Evolutionary conservation across 306 rosid genomes (phyloP).

Genomic region (Malus fusca): DNA sequence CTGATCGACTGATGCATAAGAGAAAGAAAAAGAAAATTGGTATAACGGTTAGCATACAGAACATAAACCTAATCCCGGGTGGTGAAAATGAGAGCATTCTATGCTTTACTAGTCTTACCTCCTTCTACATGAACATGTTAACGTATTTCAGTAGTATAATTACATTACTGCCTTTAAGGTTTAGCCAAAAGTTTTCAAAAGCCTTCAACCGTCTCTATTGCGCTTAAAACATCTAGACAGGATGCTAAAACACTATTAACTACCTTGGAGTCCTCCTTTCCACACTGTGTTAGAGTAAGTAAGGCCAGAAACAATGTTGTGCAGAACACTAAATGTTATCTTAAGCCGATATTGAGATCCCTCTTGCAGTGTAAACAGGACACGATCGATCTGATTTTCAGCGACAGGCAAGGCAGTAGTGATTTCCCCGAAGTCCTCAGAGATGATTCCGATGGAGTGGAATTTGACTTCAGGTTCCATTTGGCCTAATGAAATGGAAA

Average conservation of each 20-base stretch:
- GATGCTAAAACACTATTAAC: background rate
- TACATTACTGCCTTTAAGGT: background rate
- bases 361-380: conserved; percentile 65
- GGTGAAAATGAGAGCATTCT: background rate
- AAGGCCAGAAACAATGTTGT: conserved; percentile 93
- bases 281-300: conserved; percentile 78
- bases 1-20: conserved; percentile 56
- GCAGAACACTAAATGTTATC: conserved; percentile 67
- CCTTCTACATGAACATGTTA: background rate
- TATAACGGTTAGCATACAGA: background rate
- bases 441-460: conserved; percentile 69
- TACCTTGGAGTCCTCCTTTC: conserved; percentile 88
- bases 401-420: conserved; percentile 56
- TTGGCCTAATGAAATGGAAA: conserved; percentile 28
- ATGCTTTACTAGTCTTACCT: background rate
- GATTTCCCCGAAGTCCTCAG: conserved; percentile 66
- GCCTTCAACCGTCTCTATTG: background rate
- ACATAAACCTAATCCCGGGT: background rate
- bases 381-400: conserved; percentile 32
- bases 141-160: background rate
- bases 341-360: conserved; percentile 71
- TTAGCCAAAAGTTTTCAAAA: background rate
- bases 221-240: background rate
- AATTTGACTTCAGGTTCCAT: conserved; percentile 91
- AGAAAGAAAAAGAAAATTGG: background rate